Evolutionary conservation across 768 basidiomycete genomes (phyloP).

Genomic region (Lentinus tigrinus): DNA sequence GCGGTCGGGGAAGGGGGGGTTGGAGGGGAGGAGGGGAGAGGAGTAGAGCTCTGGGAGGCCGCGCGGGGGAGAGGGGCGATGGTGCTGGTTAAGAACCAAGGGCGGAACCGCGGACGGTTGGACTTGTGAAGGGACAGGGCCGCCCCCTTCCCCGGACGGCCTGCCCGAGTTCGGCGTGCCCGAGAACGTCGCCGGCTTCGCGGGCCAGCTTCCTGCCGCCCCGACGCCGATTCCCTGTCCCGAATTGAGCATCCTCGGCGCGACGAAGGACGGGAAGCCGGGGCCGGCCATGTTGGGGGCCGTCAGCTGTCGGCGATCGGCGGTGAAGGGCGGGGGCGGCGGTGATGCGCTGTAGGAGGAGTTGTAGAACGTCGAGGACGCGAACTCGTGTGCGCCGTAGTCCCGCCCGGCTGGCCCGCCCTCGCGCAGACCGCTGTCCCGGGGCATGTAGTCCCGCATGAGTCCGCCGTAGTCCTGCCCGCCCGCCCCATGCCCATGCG

Average conservation of each 20-base stretch:
- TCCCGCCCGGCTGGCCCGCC: conserved; percentile 14
- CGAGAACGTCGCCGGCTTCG: conserved; percentile 18
- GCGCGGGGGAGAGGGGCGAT: conserved; percentile 26
- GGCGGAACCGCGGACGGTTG: conserved; percentile 20
- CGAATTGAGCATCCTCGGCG: conserved; percentile 22
- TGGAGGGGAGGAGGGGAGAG: conserved; percentile 19
- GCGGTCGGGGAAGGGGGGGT: conserved; percentile 20
- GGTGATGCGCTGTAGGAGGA: conserved; percentile 24
- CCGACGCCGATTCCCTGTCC: conserved; percentile 20
- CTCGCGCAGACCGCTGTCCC: conserved; percentile 18
- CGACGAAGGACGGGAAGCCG: conserved; percentile 24
- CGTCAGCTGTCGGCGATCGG: conserved; percentile 20
- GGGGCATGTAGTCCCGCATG: conserved; percentile 9
- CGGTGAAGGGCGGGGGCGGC: conserved; percentile 21
- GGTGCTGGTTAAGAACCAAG: conserved; percentile 30
- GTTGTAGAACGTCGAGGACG: conserved; percentile 11
- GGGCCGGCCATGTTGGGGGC: conserved; percentile 12
- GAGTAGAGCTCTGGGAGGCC: conserved; percentile 22
- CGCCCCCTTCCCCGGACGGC: conserved; percentile 13
- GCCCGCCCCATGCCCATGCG: neutral
- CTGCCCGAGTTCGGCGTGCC: conserved; percentile 19
- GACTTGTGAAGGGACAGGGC: conserved; percentile 22
- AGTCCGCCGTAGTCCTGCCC: conserved; percentile 14
- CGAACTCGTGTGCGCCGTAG: conserved; percentile 13
- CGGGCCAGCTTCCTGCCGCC: conserved; percentile 13